Evolutionary conservation across 257 asterid species (phyloP).

Genomic region (Przewalskia tangutica): DNA sequence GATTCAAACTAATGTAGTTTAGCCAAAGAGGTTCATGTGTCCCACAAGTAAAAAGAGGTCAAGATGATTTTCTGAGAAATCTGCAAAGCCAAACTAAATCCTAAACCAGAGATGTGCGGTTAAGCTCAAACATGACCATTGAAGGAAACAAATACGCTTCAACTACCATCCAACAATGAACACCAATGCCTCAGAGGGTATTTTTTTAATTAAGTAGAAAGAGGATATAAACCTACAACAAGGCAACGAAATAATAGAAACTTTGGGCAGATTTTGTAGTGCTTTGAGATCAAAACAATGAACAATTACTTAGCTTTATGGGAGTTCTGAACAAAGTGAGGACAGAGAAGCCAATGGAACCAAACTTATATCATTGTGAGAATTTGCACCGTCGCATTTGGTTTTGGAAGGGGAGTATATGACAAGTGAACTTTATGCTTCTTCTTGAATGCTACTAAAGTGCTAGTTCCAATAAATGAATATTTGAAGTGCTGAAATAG

Average conservation of each 20-base stretch:
- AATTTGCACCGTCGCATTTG: not conserved
- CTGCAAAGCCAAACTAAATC: not conserved
- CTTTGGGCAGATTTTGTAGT: not conserved
- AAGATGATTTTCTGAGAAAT: not conserved
- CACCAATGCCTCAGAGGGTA: not conserved
- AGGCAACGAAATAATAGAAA: not conserved
- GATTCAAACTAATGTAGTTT: not conserved
- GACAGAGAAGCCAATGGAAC: not conserved
- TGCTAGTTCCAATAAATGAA: not conserved
- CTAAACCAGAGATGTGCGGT: not conserved
- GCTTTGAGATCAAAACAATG: not conserved
- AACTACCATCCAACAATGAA: not conserved
- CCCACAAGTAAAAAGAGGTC: not conserved
- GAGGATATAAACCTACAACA: not conserved
- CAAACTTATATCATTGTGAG: not conserved
- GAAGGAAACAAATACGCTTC: not conserved
- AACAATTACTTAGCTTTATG: not conserved
- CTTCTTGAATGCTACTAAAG: not conserved
- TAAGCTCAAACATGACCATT: not conserved
- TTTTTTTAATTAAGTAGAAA: not conserved
- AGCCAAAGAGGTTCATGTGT: not conserved
- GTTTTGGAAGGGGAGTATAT: not conserved
- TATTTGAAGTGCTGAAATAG: not conserved
- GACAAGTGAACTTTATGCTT: not conserved
- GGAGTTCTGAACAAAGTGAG: not conserved